phyloP scores from a whole-genome alignment of 2,329 filamentous ascomycete species.

The Coniochaeta sp. region DNA sequence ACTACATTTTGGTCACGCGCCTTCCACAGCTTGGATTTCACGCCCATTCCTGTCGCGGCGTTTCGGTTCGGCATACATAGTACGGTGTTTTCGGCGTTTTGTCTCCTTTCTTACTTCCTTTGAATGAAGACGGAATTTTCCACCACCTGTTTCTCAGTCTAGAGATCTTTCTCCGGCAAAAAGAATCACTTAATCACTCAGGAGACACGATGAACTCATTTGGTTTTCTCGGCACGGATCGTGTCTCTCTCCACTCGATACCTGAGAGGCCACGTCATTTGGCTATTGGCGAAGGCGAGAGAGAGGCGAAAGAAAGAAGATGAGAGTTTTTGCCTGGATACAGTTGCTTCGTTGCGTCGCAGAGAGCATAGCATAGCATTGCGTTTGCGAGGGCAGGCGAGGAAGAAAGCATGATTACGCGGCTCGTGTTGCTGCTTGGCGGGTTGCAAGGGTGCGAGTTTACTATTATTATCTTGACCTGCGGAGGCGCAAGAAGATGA shows the following conservation, averaged over 20 bases:
- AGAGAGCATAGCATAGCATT: too few relatives aligned
- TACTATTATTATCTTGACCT: neutral
- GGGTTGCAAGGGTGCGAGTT: neutral
- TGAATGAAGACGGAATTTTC: neutral
- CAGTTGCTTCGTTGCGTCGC: neutral
- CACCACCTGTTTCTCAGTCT: slow-evolving; percentile 13
- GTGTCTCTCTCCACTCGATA: slow-evolving; percentile 1
- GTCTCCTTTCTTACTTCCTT: neutral
- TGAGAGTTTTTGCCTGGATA: neutral
- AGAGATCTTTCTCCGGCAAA: slow-evolving; percentile 7
- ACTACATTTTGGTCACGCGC: slow-evolving; percentile 16
- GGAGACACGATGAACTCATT: slow-evolving; percentile 1
- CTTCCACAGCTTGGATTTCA: neutral
- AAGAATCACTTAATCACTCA: neutral
- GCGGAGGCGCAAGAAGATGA: neutral
- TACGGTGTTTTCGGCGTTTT: slow-evolving; percentile 13
- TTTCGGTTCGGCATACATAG: too few relatives aligned
- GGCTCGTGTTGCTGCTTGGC: neutral
- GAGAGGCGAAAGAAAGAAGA: neutral
- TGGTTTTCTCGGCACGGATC: neutral
- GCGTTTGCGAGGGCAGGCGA: too few relatives aligned
- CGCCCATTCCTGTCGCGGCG: slow-evolving; percentile 39
- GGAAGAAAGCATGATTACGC: neutral
- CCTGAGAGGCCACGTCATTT: neutral
- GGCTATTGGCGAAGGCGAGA: neutral